Conservation (phyloP, 495 filamentous ascomycete genomes). For the Pyronema domesticum region DNA sequence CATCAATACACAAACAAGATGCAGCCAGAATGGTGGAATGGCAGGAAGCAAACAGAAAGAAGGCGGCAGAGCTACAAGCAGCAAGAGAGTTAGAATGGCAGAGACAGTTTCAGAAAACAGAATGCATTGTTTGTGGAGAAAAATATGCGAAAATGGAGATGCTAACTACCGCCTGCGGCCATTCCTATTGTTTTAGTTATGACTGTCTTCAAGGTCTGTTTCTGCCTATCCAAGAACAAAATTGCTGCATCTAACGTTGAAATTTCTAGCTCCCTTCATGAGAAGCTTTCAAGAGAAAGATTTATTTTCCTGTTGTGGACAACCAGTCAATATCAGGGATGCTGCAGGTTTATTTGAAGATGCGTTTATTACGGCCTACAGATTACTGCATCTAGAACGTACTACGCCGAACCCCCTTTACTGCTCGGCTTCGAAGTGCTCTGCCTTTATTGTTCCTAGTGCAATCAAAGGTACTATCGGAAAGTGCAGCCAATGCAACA, state of each 20-base stretch:
- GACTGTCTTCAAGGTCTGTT: conserved; percentile 9
- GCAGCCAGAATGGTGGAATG: no score
- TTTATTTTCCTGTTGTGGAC: conserved; percentile 8
- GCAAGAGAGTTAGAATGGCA: not conserved
- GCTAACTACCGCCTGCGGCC: conserved; percentile 5
- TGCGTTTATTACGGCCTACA: conserved; percentile 7
- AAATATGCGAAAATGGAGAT: conserved; percentile 6
- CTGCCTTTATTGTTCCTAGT: conserved; percentile 25
- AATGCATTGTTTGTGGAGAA: conserved; percentile 8
- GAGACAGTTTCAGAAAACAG: conserved; percentile 6
- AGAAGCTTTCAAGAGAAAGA: conserved; percentile 3
- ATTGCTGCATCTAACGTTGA: not conserved
- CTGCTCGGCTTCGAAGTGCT: conserved; percentile 26
- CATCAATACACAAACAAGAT: no score
- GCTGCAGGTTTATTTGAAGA: conserved; percentile 2
- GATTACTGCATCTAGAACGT: conserved; percentile 23
- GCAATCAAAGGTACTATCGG: conserved; percentile 24
- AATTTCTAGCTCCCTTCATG: conserved; percentile 6
- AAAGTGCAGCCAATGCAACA: conserved; percentile 24
- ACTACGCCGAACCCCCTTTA: conserved; percentile 28
- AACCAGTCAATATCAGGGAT: conserved; percentile 5
- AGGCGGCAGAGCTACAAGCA: no score
- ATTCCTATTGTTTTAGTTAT: conserved; percentile 6
- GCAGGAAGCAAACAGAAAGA: no score
- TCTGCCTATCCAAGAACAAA: not conserved